Evolutionary conservation across 2,329 filamentous ascomycete species (phyloP).

Genomic region (Arthrobotrys conoides): DNA sequence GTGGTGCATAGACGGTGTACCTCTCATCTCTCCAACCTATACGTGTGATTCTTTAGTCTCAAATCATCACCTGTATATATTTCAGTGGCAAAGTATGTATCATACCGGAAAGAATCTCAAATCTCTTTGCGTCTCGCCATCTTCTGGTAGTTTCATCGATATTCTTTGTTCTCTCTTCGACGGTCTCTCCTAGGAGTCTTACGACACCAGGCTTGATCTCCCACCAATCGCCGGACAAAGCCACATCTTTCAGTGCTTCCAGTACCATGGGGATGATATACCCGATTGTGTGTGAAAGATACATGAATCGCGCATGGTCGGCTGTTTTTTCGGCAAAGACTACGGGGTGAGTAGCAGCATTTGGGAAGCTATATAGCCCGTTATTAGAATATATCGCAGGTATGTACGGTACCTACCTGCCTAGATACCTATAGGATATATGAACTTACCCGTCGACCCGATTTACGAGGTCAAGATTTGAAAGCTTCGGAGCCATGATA

Average conservation of each 20-base stretch:
- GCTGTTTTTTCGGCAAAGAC: constrained; percentile 61
- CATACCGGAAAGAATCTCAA: constrained; percentile 71
- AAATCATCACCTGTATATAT: neutral
- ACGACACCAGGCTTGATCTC: constrained; percentile 53
- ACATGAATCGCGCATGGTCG: constrained; percentile 60
- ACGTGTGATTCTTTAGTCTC: constrained; percentile 68
- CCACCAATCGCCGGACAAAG: constrained; percentile 80
- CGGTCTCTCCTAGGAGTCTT: constrained; percentile 67
- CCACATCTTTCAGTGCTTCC: constrained; percentile 81
- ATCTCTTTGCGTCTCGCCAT: constrained; percentile 79
- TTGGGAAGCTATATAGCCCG: constrained; percentile 62
- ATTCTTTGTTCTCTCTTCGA: constrained; percentile 74
- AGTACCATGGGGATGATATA: constrained; percentile 68
- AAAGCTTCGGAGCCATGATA: constrained; percentile 23
- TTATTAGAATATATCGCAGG: neutral
- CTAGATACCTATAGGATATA: neutral
- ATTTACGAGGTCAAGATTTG: constrained; percentile 63
- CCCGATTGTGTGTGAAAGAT: constrained; percentile 62
- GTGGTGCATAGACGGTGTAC: constrained; percentile 81
- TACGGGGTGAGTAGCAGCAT: constrained; percentile 59
- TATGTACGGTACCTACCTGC: too few species aligned
- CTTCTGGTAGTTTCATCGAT: constrained; percentile 74
- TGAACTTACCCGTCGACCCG: constrained; percentile 60
- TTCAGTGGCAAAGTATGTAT: neutral
- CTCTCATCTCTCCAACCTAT: constrained; percentile 83